Evolutionary conservation across 2,329 filamentous ascomycete species (phyloP), one percentile per base, ranked within the genome.

Genomic region (Fusarium sp.): DNA sequence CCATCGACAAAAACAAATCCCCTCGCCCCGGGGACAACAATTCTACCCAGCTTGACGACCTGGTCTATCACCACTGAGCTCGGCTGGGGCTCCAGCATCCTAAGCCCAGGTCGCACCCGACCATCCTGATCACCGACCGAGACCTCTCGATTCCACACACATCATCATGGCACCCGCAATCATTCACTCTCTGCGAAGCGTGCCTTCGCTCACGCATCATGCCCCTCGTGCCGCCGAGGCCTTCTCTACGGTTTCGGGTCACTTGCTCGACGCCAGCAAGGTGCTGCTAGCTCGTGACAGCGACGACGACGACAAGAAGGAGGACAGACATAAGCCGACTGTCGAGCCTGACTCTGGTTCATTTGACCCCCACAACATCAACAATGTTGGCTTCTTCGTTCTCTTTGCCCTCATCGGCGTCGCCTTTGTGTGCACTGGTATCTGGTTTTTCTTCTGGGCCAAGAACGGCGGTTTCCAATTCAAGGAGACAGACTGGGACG

Each of bases 401-500:
- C 84, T 98, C 1, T 97, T 98, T 78, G 95, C 93, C 11, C 80
- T 98, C 16, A 89, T 98, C 55, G 94, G 93, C 36, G 90, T 90
- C 1, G 89, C 83, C 34, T 92, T 98, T 77, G 92, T 96, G 27
- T 63, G 93, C 4, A 88, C 86, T 0, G 89, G 87, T 27, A 94
- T 98, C 77, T 99, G 96, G 95, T 98, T 99, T 87, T 98, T 99
- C 88, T 97, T 97, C 87, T 97, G 94, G 92, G 95, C 95, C 61
- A 95, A 93, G 82, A 97, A 98, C 75, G 96, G 96, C 66, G 96
- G 96, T 13, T 98, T 98, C 84, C 85, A 92, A 69, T 98, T 94
- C 86, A 88, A 88, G 48, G 84, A 97, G 68, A 86, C 89, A 37
- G 96, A 99, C 81, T 99, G 96, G 95, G 95, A 98, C 7, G 96